Evolutionary conservation across 1,284 basidiomycete genomes (phyloP), one percentile per base, ranked within the genome.

Genomic region (Boletus nobilissimus): DNA sequence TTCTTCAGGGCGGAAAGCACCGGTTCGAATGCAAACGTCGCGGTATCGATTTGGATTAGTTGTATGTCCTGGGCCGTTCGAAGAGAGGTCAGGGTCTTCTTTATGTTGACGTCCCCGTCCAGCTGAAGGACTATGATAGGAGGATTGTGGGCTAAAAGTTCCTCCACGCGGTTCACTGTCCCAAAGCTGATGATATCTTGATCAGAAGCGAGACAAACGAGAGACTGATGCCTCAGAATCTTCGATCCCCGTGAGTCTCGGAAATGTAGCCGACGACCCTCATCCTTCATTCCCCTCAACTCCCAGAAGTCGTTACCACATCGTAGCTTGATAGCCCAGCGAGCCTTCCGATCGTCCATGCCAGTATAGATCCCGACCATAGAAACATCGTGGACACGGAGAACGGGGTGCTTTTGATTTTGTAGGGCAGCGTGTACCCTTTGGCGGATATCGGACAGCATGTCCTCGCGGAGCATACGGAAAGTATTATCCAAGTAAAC

Each of bases 401-500:
- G 79, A 1, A 89, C 89, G 24, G 89, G 86, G 75, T 86, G 84
- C 29, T 85, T 82, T 1, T 88, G 88, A 65, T 90, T 86, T 7
- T 87, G 87, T 9, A 85, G 75, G 0, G 84, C 86, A 11, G 88
- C 86, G 70, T 89, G 87, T 10, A 92, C 75, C 80, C n/a, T n/a
- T 66, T 94, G 93, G 14, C 89, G 87, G 83, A 94, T 88, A 79
- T 94, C 92, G 79, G 90, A 87, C 8, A 94, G 81, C 91, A 94
- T 92, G 74, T 94, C 93, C 81, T 94, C 93, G 7, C 93, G 85
- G 26, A 93, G 84, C 48, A 94, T 85, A 16, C 93, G 89, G 80
- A 92, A 94, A 70, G 91, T 91, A 75, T 93, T 93, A 78, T 94
- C 93, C 4, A 94, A 83, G 77, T 94, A 90, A 4, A 88, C 86